These are phyloP conservation scores for Pseudozyma hubeiensis DNA, from an alignment of 1,284 basidiomycete genomes.

Conservation along the genomic window DNA sequence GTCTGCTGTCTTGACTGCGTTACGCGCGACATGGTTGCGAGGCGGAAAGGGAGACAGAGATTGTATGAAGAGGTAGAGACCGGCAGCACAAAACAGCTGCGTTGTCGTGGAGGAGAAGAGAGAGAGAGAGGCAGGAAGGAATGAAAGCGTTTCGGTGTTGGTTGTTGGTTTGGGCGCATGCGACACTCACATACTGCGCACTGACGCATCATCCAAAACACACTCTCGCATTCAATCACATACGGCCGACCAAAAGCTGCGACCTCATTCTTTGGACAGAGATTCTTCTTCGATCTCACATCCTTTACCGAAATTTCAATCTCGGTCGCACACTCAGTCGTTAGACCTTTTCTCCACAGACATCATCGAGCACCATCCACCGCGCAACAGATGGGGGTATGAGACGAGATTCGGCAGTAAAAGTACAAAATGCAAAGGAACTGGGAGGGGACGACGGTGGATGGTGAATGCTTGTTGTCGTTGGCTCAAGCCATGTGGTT, in stretches of 20 bases:
- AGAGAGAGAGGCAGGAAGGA: not conserved
- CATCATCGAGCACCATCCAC: too few species aligned
- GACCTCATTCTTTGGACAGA: not conserved
- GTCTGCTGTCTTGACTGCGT: conserved; percentile 66
- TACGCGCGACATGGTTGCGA: conserved; percentile 56
- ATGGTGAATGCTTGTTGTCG: not conserved
- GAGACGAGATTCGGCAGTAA: not conserved
- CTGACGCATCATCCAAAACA: not conserved
- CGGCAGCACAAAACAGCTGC: too few species aligned
- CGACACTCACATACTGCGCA: not conserved
- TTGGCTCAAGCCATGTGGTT: conserved; percentile 12
- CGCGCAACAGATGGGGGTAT: too few species aligned
- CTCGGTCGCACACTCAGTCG: too few species aligned
- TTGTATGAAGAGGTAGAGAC: too few species aligned
- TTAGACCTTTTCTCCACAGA: too few species aligned
- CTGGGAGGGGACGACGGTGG: not conserved
- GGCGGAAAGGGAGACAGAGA: not conserved
- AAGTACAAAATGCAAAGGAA: conserved; percentile 4
- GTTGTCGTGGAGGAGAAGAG: not conserved
- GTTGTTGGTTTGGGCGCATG: not conserved
- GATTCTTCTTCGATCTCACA: not conserved
- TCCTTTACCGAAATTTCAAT: not conserved
- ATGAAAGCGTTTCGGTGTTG: not conserved
- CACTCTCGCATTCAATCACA: not conserved
- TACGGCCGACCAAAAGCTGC: not conserved